Evolutionary conservation across 768 basidiomycete genomes (phyloP).

Genomic region (Mycena venus): DNA sequence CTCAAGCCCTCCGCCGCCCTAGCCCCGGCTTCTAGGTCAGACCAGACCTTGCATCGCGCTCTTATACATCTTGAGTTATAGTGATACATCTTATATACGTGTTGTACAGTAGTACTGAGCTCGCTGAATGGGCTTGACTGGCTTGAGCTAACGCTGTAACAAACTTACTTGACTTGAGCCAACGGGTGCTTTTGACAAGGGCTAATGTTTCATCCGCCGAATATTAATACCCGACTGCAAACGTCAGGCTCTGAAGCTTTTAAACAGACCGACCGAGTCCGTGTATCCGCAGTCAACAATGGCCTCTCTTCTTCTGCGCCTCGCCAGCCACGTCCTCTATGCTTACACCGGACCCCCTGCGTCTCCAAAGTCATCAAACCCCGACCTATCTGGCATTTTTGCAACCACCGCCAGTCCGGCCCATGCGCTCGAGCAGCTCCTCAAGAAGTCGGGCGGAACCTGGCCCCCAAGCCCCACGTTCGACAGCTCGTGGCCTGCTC

Average conservation of each 20-base stretch:
- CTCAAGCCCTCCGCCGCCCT: neutral
- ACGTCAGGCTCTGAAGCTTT: neutral
- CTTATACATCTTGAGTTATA: neutral
- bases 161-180: neutral
- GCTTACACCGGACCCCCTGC: neutral
- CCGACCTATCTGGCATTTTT: neutral
- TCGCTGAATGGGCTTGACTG: neutral
- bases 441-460: neutral
- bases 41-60: neutral
- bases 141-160: neutral
- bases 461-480: slow-evolving; percentile 3
- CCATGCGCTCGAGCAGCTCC: neutral
- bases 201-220: neutral
- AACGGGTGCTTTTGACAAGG: neutral
- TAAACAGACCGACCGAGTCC: neutral
- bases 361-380: neutral
- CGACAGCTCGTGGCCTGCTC: slow-evolving; percentile 3
- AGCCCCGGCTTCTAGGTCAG: neutral
- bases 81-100: neutral
- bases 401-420: neutral
- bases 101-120: neutral
- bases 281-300: neutral
- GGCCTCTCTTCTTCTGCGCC: neutral
- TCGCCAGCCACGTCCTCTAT: neutral
- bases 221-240: neutral